These are phyloP conservation scores for Collybia sp. DNA, from an alignment of 768 basidiomycete genomes.

Conservation along the genomic window DNA sequence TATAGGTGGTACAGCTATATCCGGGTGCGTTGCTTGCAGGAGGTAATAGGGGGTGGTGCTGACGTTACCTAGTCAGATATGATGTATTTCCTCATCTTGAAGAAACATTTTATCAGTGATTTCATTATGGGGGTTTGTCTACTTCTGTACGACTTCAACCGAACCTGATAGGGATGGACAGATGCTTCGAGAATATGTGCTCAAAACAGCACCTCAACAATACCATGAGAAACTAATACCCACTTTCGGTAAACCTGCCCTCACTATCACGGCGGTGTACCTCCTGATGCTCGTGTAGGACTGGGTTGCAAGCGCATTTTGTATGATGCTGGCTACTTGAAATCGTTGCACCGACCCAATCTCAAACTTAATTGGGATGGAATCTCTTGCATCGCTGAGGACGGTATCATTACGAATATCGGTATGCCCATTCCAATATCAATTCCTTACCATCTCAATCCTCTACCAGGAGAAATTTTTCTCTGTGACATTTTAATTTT, in stretches of 20 bases:
- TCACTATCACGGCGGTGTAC: background rate
- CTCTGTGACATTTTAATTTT: constrained; percentile 34
- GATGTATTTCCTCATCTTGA: background rate
- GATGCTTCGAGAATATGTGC: constrained; percentile 27
- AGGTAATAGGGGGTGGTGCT: background rate
- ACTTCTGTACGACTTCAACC: background rate
- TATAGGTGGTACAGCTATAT: background rate
- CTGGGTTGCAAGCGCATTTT: constrained; percentile 55
- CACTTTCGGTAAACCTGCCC: constrained; percentile 31
- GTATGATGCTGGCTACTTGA: constrained; percentile 43
- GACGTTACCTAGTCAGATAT: background rate
- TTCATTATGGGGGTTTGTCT: constrained; percentile 1
- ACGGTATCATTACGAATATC: constrained; percentile 36
- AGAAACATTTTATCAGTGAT: background rate
- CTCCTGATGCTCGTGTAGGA: constrained; percentile 17
- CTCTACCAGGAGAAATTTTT: constrained; percentile 23
- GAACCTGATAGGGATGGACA: constrained; percentile 3
- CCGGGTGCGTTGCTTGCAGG: no score
- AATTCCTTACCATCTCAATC: constrained; percentile 8
- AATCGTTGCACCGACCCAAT: constrained; percentile 39
- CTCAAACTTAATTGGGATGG: constrained; percentile 37
- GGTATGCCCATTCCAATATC: constrained; percentile 19
- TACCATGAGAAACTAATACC: constrained; percentile 44
- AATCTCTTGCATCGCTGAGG: constrained; percentile 31
- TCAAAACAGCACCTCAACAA: constrained; percentile 34